phyloP scores from a whole-genome alignment of 2,329 filamentous ascomycete species.

The Apiospora hydei region DNA sequence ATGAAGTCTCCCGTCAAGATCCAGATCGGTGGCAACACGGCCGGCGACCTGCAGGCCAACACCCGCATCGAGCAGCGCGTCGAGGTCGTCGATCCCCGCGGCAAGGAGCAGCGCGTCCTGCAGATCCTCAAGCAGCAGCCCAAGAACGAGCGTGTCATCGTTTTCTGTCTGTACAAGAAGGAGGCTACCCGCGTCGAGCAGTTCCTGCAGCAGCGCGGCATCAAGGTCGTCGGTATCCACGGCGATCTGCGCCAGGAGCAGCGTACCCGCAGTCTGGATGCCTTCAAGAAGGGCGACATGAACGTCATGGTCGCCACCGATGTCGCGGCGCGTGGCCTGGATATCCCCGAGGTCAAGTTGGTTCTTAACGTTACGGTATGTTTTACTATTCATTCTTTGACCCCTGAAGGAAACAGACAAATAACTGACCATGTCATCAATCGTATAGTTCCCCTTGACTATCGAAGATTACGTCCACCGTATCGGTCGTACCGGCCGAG shows the following conservation, averaged over 20 bases:
- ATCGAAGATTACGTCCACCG: conserved; percentile 82
- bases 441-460: conserved; percentile 72
- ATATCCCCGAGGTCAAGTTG: conserved; percentile 73
- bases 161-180: conserved; percentile 99
- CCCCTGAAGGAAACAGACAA: conserved; percentile 63
- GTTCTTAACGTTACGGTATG: conserved; percentile 83
- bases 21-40: conserved; percentile 76
- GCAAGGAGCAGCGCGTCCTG: conserved; percentile 80
- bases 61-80: conserved; percentile 82
- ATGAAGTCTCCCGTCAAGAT: conserved; percentile 80
- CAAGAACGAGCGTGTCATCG: conserved; percentile 76
- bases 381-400: conserved; percentile 63
- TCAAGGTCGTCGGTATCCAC: conserved; percentile 84
- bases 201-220: conserved; percentile 79
- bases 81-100: conserved; percentile 79
- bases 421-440: neutral
- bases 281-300: conserved; percentile 86
- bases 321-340: conserved; percentile 75
- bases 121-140: conserved; percentile 63
- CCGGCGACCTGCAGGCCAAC: conserved; percentile 91
- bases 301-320: conserved; percentile 93
- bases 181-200: conserved; percentile 89
- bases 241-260: conserved; percentile 91
- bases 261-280: conserved; percentile 68
- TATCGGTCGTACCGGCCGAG: conserved; percentile 78